These are phyloP conservation scores for Sedum album DNA, from an alignment of 164 flowering plant genomes.

Conservation along the genomic window DNA sequence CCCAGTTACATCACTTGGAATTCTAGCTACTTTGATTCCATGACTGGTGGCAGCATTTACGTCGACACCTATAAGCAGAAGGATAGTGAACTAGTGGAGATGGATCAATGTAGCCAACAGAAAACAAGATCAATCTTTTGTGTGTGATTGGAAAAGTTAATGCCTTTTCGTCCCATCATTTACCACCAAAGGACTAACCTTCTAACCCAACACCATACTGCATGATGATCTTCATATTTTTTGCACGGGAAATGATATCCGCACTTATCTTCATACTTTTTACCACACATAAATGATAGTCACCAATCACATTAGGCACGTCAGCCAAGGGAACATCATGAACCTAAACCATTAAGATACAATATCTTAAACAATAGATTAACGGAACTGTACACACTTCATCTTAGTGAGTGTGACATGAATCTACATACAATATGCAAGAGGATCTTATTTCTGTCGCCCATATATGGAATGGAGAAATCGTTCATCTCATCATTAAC, in stretches of 20 bases:
- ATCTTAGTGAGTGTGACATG: not conserved
- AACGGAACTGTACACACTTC: not conserved
- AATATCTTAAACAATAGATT: not conserved
- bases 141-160: not conserved
- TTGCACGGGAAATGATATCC: slow-evolving; percentile 53
- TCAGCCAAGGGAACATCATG: slow-evolving; percentile 58
- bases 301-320: slow-evolving; percentile 48
- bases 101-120: no score
- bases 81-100: no score
- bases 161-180: not conserved
- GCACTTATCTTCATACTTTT: slow-evolving; percentile 50
- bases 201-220: slow-evolving; percentile 93
- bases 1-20: slow-evolving; percentile 62
- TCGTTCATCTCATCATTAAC: not conserved
- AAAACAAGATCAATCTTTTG: slow-evolving; percentile 7
- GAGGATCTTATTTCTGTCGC: not conserved
- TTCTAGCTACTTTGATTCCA: slow-evolving; percentile 88
- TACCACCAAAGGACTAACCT: slow-evolving; percentile 28
- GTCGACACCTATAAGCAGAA: slow-evolving; percentile 78
- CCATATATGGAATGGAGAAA: not conserved
- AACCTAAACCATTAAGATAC: slow-evolving; percentile 34
- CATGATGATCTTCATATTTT: slow-evolving; percentile 71
- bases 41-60: slow-evolving; percentile 59
- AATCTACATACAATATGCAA: not conserved
- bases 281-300: slow-evolving; percentile 65